These are phyloP conservation scores for Cladosporium velox DNA, from an alignment of 2,329 filamentous ascomycete species.

Conservation along the genomic window DNA sequence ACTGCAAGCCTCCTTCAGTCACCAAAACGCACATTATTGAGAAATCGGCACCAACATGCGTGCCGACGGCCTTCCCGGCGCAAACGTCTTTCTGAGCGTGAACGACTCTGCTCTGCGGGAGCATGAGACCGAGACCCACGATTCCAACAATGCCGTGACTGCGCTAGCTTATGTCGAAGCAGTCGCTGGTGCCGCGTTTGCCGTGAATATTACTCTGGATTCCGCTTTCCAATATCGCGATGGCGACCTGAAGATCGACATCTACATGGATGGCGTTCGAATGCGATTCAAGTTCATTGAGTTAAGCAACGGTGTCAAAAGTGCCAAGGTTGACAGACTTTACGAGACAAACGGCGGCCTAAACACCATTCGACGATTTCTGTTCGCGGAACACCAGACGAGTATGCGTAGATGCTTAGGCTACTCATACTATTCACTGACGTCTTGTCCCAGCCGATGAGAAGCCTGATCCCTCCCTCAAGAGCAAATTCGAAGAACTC, in stretches of 20 bases:
- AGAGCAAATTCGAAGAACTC: not conserved
- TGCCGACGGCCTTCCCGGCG: not conserved
- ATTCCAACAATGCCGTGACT: not conserved
- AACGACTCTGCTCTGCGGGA: not conserved
- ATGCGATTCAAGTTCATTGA: not conserved
- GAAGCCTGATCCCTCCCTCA: not conserved
- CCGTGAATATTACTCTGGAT: not conserved
- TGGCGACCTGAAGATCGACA: not conserved
- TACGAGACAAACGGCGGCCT: not conserved
- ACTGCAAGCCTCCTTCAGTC: not conserved
- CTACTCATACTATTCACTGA: not conserved
- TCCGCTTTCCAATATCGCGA: not conserved
- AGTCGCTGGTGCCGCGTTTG: not conserved
- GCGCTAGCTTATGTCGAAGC: not conserved
- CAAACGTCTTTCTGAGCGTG: not conserved
- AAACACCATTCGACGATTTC: not conserved
- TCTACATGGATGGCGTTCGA: not conserved
- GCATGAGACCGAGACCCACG: not conserved
- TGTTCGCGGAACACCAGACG: not conserved
- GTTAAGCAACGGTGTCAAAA: not conserved
- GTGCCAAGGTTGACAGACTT: not conserved
- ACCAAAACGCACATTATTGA: not conserved
- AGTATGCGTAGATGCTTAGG: not conserved
- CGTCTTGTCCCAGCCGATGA: not conserved
- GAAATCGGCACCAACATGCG: not conserved